phyloP scores from a whole-genome alignment of 73 alveolate genomes.

The Paraurostyla sp. region DNA sequence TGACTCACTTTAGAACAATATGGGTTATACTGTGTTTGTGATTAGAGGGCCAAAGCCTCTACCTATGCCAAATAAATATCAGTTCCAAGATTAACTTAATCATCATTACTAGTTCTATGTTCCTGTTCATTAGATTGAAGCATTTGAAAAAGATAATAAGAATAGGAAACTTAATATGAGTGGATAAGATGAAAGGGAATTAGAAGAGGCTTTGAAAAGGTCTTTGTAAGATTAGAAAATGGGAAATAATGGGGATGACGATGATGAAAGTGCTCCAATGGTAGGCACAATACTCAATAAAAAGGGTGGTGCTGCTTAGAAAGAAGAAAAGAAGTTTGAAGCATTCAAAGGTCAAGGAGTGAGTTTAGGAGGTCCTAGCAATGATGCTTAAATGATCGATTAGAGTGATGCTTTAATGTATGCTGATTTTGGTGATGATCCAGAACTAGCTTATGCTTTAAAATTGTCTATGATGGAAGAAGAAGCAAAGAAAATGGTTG shows the following conservation, averaged over 20 bases:
- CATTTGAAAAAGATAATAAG: constrained; percentile 69
- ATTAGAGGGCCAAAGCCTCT: constrained; percentile 73
- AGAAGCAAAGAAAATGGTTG: constrained; percentile 29
- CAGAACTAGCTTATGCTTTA: constrained; percentile 69
- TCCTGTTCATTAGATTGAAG: constrained; percentile 65
- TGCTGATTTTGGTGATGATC: constrained; percentile 63
- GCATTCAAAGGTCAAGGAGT: constrained; percentile 76
- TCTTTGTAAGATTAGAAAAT: constrained; percentile 81
- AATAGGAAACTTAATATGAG: constrained; percentile 70
- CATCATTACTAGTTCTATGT: constrained; percentile 77
- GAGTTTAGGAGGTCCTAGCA: constrained; percentile 18
- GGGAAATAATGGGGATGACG: constrained; percentile 72
- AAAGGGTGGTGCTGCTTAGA: background rate
- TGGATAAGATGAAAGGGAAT: constrained; percentile 89
- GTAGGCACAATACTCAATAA: constrained; percentile 68
- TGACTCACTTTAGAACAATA: constrained; percentile 80
- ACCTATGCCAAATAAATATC: constrained; percentile 68
- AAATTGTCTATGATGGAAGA: constrained; percentile 50
- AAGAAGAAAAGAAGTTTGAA: constrained; percentile 55
- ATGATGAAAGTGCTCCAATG: constrained; percentile 71
- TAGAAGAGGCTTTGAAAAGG: constrained; percentile 82
- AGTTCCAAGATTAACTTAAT: constrained; percentile 72
- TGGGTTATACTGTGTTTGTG: constrained; percentile 93
- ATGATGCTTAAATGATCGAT: background rate
- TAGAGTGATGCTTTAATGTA: constrained; percentile 45